phyloP scores from a whole-genome alignment of 352 stramenopile genomes.

The Pythium volutum region DNA sequence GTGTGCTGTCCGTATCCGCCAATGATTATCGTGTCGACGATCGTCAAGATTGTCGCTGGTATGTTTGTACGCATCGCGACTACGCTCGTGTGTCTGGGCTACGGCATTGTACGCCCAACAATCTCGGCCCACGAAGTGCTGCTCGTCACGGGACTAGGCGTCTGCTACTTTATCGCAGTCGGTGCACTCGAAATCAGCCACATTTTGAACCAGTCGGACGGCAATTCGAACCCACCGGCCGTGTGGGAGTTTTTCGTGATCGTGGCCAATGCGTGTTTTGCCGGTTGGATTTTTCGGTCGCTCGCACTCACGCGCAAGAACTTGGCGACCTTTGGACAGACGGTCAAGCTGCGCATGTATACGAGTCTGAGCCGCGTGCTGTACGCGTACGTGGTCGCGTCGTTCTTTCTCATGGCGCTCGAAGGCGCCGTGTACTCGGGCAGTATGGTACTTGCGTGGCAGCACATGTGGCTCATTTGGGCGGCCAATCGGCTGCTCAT shows the following conservation, averaged over 20 bases:
- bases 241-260: constrained; percentile 80
- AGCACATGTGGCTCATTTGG: constrained; percentile 79
- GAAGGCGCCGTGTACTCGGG: constrained; percentile 79
- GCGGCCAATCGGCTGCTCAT: constrained; percentile 68
- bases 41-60: constrained; percentile 67
- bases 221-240: constrained; percentile 51
- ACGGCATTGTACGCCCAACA: constrained; percentile 69
- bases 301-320: constrained; percentile 76
- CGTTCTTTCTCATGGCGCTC: constrained; percentile 71
- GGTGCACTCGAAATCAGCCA: constrained; percentile 78
- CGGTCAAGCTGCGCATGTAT: constrained; percentile 78
- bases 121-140: constrained; percentile 76
- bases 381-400: constrained; percentile 56
- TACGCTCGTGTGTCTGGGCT: constrained; percentile 76
- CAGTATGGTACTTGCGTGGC: constrained; percentile 56
- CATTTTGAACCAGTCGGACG: constrained; percentile 73
- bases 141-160: constrained; percentile 64
- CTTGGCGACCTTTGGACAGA: constrained; percentile 76
- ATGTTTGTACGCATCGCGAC: constrained; percentile 76
- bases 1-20: constrained; percentile 78
- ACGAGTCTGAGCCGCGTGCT: constrained; percentile 53
- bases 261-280: constrained; percentile 79
- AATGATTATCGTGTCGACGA: constrained; percentile 63
- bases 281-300: constrained; percentile 83
- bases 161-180: constrained; percentile 82